Base-by-base conservation (phyloP, 2,329 filamentous ascomycete species). In the Ascocoryne sarcoides region DNA sequence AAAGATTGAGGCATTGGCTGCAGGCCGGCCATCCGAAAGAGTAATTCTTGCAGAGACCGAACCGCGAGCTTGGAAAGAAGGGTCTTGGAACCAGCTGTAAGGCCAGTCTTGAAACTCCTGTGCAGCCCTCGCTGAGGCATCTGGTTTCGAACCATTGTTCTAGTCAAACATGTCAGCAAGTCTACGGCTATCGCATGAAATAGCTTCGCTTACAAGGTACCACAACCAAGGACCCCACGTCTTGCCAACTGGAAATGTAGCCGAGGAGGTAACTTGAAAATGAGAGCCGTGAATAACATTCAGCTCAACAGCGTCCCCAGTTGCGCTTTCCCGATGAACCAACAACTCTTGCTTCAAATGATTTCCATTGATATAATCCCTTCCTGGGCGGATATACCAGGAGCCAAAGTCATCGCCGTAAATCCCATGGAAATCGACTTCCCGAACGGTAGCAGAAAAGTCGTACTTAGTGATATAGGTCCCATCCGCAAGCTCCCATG, bases 271-370 rank as follows among this genome's bases (percentile, higher is more conserved):
- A 4, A 59, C 61, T 46, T 61, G 58, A 48, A 67, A 69, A 48
- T 69, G 66, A 0, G 69, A 71, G 26, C 70, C 70, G 46, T 73
- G 69, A 23, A 73, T 62, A 64, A 73, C 70, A 52, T 73, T 73
- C 28, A 73, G 57, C 44, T 72, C 67, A 2, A 73, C 69, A 1
- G 64, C 62, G 43, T 73, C 70, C 4, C 70, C 69, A 0, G 68
- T 71, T 7, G 58, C 48, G 3, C 63, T 68, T 48, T 73, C 70
- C 4, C 70, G 65, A 44, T 73, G 70, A 2, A 72, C 65, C 60
- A 67, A 70, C 26, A 73, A 54, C 43, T 72, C 70, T 48, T 72
- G 67, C 57, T 71, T 73, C 18, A 71, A 48, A 42, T 73, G 68
- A 44, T 71, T 62, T 2, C 69, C 69, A 26, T 71, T 72, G 50